Percentiles rank a stretch among this genome's conserved stretches.
Evolutionary conservation across 1,284 basidiomycete species (phyloP).

Genomic region (Wolfiporia cocos): DNA sequence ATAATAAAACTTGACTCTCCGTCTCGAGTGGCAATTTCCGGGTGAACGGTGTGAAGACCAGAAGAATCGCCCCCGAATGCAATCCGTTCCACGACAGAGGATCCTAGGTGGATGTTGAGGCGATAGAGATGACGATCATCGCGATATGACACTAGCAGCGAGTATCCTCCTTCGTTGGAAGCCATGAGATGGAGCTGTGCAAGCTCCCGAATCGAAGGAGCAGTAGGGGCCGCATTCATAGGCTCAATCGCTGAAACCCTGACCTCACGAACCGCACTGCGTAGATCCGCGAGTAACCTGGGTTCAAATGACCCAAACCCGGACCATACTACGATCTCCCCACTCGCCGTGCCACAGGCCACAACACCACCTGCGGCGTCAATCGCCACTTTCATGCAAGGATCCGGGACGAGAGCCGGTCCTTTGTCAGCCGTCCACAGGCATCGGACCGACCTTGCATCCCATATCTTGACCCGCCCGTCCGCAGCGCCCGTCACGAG

Average conservation of each 20-base stretch:
- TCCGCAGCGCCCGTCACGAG: slow-evolving; percentile 55
- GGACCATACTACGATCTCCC: slow-evolving; percentile 50
- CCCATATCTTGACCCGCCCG: slow-evolving; percentile 70
- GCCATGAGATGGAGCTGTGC: slow-evolving; percentile 20
- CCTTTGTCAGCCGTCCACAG: slow-evolving; percentile 54
- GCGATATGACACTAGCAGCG: slow-evolving; percentile 40
- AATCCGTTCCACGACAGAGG: slow-evolving; percentile 29
- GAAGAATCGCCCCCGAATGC: slow-evolving; percentile 48
- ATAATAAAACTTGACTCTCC: slow-evolving; percentile 44
- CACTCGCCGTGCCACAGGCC: slow-evolving; percentile 44
- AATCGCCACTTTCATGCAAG: slow-evolving; percentile 43
- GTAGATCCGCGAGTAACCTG: slow-evolving; percentile 3
- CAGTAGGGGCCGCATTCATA: slow-evolving; percentile 10
- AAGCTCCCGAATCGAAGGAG: slow-evolving; percentile 11
- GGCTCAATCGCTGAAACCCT: slow-evolving; percentile 22
- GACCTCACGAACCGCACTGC: slow-evolving; percentile 12
- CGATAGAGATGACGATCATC: slow-evolving; percentile 45
- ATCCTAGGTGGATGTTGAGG: slow-evolving; percentile 27
- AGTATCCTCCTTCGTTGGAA: slow-evolving; percentile 9
- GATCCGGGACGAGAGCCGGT: slow-evolving; percentile 33
- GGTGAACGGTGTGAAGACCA: slow-evolving; percentile 41
- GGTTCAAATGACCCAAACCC: slow-evolving; percentile 27
- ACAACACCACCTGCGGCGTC: slow-evolving; percentile 39
- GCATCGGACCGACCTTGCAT: slow-evolving; percentile 43
- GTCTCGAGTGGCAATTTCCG: slow-evolving; percentile 36